Percentiles rank a stretch among this genome's conserved stretches.
phyloP scores from a whole-genome alignment of 2,329 filamentous ascomycete genomes.

The Trichoderma asperellum region DNA sequence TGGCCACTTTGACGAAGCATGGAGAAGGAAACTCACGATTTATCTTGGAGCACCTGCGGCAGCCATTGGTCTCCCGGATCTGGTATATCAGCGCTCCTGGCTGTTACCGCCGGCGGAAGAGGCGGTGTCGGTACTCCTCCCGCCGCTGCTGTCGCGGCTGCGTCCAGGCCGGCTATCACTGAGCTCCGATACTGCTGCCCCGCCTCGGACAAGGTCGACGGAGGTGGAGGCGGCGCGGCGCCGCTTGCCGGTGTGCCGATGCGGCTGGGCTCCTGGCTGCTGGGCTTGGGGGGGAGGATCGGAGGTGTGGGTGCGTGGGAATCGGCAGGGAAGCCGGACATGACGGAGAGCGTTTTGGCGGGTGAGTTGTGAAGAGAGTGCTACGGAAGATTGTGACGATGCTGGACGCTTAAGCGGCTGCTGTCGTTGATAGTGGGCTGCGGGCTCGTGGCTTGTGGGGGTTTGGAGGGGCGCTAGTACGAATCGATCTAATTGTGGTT shows the following conservation, averaged over 20 bases:
- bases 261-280: constrained; percentile 69
- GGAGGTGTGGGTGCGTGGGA: constrained; percentile 54
- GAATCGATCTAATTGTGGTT: not conserved
- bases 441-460: constrained; percentile 19
- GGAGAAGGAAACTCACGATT: constrained; percentile 64
- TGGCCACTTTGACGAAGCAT: not conserved
- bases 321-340: constrained; percentile 40
- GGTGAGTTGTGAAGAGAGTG: not conserved
- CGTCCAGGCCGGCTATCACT: not conserved
- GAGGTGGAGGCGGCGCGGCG: constrained; percentile 48
- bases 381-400: not conserved
- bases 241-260: constrained; percentile 63
- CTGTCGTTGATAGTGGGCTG: not conserved
- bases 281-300: constrained; percentile 72
- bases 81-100: constrained; percentile 43
- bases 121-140: constrained; percentile 26
- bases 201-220: constrained; percentile 16
- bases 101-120: constrained; percentile 29
- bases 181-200: constrained; percentile 19
- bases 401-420: not conserved
- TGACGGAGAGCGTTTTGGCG: constrained; percentile 26
- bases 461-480: not conserved
- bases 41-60: constrained; percentile 75
- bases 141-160: constrained; percentile 4
- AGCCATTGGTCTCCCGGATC: constrained; percentile 77